A percentile compares a stretch with the other conserved stretches of the same genome.
Conservation (phyloP, 202 grass and related monocot genomes). For the Setaria viridis region DNA sequence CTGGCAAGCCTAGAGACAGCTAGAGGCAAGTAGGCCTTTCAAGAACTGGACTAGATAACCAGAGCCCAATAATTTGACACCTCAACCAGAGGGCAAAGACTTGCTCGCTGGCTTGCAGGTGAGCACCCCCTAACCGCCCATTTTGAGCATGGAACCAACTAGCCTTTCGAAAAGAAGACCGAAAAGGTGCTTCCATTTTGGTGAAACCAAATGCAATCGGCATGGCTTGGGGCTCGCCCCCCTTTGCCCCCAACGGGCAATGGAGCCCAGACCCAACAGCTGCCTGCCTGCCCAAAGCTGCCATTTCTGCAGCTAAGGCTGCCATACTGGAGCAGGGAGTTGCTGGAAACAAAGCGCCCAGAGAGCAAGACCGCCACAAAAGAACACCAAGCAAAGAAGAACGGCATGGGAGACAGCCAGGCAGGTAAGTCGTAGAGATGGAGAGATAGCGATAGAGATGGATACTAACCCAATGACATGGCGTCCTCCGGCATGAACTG, state of each 20-base stretch:
- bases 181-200: slow-evolving; percentile 62
- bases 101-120: slow-evolving; percentile 24
- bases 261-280: slow-evolving; percentile 39
- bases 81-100: neutral
- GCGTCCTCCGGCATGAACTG: slow-evolving; percentile 91
- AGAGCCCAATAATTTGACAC: slow-evolving; percentile 23
- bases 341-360: slow-evolving; percentile 55
- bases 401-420: neutral
- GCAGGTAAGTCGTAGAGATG: neutral
- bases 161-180: slow-evolving; percentile 59
- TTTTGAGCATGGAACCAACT: slow-evolving; percentile 46
- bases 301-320: slow-evolving; percentile 44
- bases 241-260: slow-evolving; percentile 45
- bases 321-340: slow-evolving; percentile 51
- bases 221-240: slow-evolving; percentile 24
- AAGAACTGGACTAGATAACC: slow-evolving; percentile 38
- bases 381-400: slow-evolving; percentile 17
- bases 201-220: slow-evolving; percentile 51
- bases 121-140: slow-evolving; percentile 2
- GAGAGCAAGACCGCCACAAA: slow-evolving; percentile 26
- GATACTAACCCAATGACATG: slow-evolving; percentile 85
- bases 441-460: slow-evolving; percentile 13
- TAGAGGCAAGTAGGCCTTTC: slow-evolving; percentile 37
- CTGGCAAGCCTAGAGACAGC: slow-evolving; percentile 32
- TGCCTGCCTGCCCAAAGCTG: slow-evolving; percentile 46